Base-by-base conservation (phyloP, 108 stramenopile genomes). In the Chaetoceros tenuissimus region DNA sequence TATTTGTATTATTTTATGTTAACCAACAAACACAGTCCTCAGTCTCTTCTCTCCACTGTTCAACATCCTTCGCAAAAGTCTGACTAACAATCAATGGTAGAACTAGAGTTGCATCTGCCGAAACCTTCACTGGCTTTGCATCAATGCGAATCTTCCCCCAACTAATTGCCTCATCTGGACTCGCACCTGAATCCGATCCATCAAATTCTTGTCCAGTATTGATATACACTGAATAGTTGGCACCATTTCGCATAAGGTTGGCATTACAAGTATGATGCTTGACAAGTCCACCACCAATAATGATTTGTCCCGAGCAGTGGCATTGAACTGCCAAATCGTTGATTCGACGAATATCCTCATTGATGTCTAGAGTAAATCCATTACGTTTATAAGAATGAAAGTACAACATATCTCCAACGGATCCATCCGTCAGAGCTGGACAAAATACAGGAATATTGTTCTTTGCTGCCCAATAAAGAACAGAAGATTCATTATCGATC, bases 201-300 rank as follows among this genome's bases (percentile, higher is more conserved):
- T 98, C 97, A 67, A 97, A 98, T 70, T 98, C 97, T 40, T 91
- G 85, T 19, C 85, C 94, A 10, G 99, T 98, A 69, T 98, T 98
- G 40, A 98, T 74, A 61, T 91, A 99, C 0, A 98, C 97, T n/a
- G 95, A 87, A 57, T 73, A 99, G 63, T 98, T 91, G n/a, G 99
- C 99, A 44, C 99, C 97, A 63, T 98, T 99, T 20, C 97, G 75
- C 99, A 99, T 98, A 31, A 98, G 61, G 68, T 99, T 98, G 19
- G 97, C 99, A 77, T 99, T 98, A 89, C 99, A 98, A 3, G 86
- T 94, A 70, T 98, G 99, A 65, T 98, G 99, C 63, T 99, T 99
- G 49, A 97, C 96, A 21, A 99, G 24, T 34, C 99, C 99, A 24
- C 99, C 99, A 3, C 99, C 99, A 27, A 99, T 60, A 59, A 99